Evolutionary conservation across 345 rosid species (phyloP), one percentile per base, ranked within the genome.

Genomic region (Eucalyptus grandis): DNA sequence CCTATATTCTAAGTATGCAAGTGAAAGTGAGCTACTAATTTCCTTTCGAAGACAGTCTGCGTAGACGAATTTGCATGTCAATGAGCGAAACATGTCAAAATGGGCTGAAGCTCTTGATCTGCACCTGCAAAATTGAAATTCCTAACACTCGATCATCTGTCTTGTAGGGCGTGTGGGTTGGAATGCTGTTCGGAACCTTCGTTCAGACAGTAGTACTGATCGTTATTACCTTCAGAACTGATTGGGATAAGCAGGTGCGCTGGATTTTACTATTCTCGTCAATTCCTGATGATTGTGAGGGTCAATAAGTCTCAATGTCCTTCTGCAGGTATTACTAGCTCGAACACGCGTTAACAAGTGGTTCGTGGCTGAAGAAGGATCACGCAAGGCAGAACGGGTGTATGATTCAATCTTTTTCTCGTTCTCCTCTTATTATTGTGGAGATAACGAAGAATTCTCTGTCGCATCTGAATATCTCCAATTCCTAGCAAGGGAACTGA

Each of bases 201-300:
- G 92, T 89, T 69, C 99, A 97, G 90, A 96, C 98, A 15, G 17
- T 95, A 15, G 93, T 92, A 30, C 95, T 97, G 26, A 56, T 91
- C 47, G 88, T 93, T 4, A 93, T 95, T 87, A 97, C 96, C 72
- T 89, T 87, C 87, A 92, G 91, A 89, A 97, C 98, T 51, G 95
- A 95, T 88, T 96, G 99, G 99, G 97, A 97, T 14, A 94, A 94
- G 54, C 97, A 95, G 97, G 97, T 95, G 87, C 11, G 8, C 46
- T 31, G 26, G 86, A 19, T 26, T 13, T 11, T 34, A n/a, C 46
- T 30, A 53, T 31, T 82, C 60, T 89, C 12, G 6, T 40, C 62
- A n/a, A 37, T 40, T 6, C 80, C 46, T 49, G 27, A 10, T 44
- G 46, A 49, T 49, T 34, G 27, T 21, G 47, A 2, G 49, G 60